A percentile compares a stretch with the other conserved stretches of the same genome.
Evolutionary conservation across 345 rosid species (phyloP).

Genomic region (Pugionium dolabratum): DNA sequence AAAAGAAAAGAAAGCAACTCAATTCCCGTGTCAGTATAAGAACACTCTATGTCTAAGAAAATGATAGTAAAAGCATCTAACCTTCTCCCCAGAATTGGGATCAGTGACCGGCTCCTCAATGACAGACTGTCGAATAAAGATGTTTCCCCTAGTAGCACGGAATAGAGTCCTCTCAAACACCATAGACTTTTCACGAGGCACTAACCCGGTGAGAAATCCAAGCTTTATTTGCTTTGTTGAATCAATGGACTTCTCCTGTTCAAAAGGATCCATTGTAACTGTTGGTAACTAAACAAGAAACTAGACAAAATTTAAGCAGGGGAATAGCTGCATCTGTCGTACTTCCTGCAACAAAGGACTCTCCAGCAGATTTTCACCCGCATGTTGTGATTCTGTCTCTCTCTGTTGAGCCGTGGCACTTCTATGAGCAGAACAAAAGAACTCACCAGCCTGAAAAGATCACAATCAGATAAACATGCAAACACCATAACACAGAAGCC

Average conservation of each 20-base stretch:
- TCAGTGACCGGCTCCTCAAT: conserved; percentile 73
- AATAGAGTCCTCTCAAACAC: conserved; percentile 94
- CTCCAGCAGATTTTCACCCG: conserved; percentile 62
- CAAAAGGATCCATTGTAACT: conserved; percentile 26
- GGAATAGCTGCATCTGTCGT: conserved; percentile 15
- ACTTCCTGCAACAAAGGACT: conserved; percentile 71
- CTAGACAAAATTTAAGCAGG: not conserved
- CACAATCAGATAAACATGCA: conserved; percentile 13
- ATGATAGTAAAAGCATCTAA: conserved; percentile 32
- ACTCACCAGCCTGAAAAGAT: conserved; percentile 66
- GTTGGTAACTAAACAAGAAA: conserved; percentile 14
- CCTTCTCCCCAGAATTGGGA: conserved; percentile 93
- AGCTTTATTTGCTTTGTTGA: conserved; percentile 82
- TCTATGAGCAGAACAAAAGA: conserved; percentile 74
- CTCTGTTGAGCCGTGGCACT: conserved; percentile 74
- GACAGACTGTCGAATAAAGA: conserved; percentile 60
- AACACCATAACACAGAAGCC: conserved; percentile 24
- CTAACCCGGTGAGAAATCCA: conserved; percentile 87
- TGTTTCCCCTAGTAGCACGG: conserved; percentile 97
- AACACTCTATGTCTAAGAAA: conserved; percentile 13
- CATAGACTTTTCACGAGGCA: conserved; percentile 85
- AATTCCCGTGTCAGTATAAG: not conserved
- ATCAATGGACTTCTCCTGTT: conserved; percentile 66
- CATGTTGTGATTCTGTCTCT: conserved; percentile 58
- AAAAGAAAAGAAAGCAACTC: conserved; percentile 13